These are phyloP conservation scores for Pleurostoma richardsiae DNA, from an alignment of 2,329 filamentous ascomycete genomes.

Conservation along the genomic window DNA sequence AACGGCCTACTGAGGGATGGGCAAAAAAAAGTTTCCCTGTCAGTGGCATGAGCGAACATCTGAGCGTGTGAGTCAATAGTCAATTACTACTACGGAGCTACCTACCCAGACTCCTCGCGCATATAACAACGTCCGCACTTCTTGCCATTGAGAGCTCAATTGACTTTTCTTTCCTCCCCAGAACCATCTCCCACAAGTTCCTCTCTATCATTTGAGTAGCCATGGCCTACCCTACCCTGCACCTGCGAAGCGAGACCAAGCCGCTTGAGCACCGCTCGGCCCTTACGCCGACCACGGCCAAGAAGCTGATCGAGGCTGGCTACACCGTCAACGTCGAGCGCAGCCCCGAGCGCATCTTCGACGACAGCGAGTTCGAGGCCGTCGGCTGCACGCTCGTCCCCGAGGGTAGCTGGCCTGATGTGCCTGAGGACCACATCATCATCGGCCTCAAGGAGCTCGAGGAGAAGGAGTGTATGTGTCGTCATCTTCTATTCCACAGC, in stretches of 20 bases:
- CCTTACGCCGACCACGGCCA: conserved; percentile 28
- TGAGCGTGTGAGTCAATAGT: not conserved
- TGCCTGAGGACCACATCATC: conserved; percentile 64
- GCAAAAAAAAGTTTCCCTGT: not conserved
- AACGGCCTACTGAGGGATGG: not conserved
- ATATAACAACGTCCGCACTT: not conserved
- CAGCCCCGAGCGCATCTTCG: conserved; percentile 61
- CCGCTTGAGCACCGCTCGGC: conserved; percentile 50
- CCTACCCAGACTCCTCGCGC: not conserved
- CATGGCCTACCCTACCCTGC: conserved; percentile 35
- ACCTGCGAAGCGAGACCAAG: conserved; percentile 56
- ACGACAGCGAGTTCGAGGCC: conserved; percentile 55
- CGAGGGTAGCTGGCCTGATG: conserved; percentile 63
- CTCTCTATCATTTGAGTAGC: conserved; percentile 6
- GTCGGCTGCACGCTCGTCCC: conserved; percentile 62
- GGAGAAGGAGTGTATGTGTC: conserved; percentile 48
- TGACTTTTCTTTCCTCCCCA: not conserved
- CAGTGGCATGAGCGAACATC: not conserved
- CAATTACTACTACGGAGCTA: not conserved
- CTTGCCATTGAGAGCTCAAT: not conserved
- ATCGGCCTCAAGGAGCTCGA: conserved; percentile 75
- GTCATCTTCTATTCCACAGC: too few species aligned
- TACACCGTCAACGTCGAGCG: conserved; percentile 66
- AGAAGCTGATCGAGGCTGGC: conserved; percentile 62
- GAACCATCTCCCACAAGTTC: not conserved